These are phyloP conservation scores for Huntiella moniliformis DNA, from an alignment of 2,329 filamentous ascomycete genomes.

Conservation along the genomic window DNA sequence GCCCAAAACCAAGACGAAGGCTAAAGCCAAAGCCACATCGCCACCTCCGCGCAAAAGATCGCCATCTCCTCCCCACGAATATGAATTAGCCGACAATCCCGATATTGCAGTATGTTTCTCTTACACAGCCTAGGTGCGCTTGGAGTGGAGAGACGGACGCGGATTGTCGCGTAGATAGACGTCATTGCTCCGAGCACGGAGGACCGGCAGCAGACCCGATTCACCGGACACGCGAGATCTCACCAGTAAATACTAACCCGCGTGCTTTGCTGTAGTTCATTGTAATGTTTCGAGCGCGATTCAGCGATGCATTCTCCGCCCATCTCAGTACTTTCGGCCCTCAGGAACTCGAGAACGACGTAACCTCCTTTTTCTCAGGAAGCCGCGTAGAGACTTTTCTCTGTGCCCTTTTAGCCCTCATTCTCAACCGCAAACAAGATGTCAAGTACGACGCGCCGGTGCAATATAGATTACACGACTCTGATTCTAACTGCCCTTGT, in stretches of 20 bases:
- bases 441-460: conserved; percentile 55
- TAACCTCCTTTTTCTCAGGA: conserved; percentile 59
- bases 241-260: no score
- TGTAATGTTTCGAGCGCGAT: conserved; percentile 92
- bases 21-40: conserved; percentile 31
- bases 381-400: conserved; percentile 74
- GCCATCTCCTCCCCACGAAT: conserved; percentile 79
- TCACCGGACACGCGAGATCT: no score
- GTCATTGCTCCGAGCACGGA: conserved; percentile 14
- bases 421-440: conserved; percentile 95
- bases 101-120: conserved; percentile 66
- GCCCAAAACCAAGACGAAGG: conserved; percentile 12
- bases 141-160: conserved; percentile 20
- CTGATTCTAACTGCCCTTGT: neutral
- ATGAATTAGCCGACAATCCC: conserved; percentile 72
- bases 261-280: conserved; percentile 48
- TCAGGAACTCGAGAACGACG: conserved; percentile 80
- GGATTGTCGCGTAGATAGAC: conserved; percentile 31
- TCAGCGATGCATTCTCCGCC: conserved; percentile 73
- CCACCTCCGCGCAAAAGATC: conserved; percentile 59
- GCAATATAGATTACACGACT: neutral
- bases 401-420: conserved; percentile 70
- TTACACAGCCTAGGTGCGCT: no score
- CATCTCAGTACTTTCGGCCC: conserved; percentile 80
- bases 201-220: no score